Base-by-base conservation (phyloP, 352 stramenopile genomes). In the Globisporangium sylvaticum region DNA sequence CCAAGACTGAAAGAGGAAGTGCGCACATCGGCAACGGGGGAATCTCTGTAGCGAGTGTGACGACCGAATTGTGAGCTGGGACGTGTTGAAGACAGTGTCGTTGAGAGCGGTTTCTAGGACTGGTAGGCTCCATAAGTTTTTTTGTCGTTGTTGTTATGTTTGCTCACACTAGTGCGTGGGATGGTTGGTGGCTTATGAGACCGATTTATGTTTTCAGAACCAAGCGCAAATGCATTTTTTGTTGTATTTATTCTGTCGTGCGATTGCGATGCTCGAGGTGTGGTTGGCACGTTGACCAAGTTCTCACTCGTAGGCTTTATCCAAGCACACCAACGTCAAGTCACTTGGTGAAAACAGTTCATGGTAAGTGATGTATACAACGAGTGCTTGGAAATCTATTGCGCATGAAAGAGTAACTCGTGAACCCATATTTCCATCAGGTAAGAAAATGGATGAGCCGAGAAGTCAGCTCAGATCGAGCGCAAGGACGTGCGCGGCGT, bases 41-140 rank as follows among this genome's bases (percentile, higher is more conserved):
- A 70, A 31, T 66, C 65, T n/a, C 29, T 70, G 39, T 70, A 65
- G 32, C 50, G 1, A 31, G 18, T 24, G 7, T 18, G 20, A 5
- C 4, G 32, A 57, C 15, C 3, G 34, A 25, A 24, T 20, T 24
- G 39, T 22, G 14, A 25, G 29, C 25, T 31, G 56, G 6, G 18
- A 46, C 20, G 55, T 46, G n/a, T 48, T 48, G 42, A 50, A 50
- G 18, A 2, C 42, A 50, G 42, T 50, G 18, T 50, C 18, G 42
- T 24, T 50, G 18, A 24, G 18, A 12, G 42, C 18, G 18, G 42
- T 50, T 12, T 24, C 42, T 2, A 50, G 18, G 42, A 12, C 6
- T 50, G 42, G 18, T 22, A 22, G 20, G 42, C 42, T 24, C 42
- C 8, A 24, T 24, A 50, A 50, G 42, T 8, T 50, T 48, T 50